A percentile compares a stretch with the other conserved stretches of the same genome.
phyloP scores from a whole-genome alignment of 257 asterid genomes.

The Ocimum tenuiflorum region DNA sequence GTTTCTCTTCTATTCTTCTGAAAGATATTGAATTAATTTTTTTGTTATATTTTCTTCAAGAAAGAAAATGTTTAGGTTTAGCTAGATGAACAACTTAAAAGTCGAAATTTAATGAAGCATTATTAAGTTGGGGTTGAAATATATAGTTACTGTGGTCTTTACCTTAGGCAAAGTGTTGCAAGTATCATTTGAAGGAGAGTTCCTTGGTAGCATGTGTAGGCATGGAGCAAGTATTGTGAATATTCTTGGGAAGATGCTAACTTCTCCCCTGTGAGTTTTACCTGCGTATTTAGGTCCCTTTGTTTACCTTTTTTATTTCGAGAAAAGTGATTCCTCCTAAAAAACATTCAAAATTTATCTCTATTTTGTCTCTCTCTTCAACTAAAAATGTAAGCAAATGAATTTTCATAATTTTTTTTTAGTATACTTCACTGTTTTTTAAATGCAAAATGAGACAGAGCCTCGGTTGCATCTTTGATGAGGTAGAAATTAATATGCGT shows the following conservation, averaged over 20 bases:
- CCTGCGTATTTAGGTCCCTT: constrained; percentile 28
- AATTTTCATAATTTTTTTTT: no score
- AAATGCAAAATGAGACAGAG: no score
- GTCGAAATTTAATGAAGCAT: neutral
- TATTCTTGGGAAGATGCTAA: constrained; percentile 69
- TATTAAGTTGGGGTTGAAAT: neutral
- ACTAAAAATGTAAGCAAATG: no score
- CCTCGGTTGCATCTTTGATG: no score
- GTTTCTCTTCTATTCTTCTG: neutral
- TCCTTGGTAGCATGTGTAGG: constrained; percentile 76
- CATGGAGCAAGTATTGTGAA: constrained; percentile 58
- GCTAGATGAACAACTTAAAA: neutral
- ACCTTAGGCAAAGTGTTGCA: neutral
- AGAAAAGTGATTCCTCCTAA: no score
- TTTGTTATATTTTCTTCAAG: constrained; percentile 24
- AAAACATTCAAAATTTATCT: no score
- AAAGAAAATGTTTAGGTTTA: no score
- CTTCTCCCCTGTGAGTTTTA: constrained; percentile 76
- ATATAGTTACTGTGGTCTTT: neutral
- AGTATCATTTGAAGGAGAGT: neutral
- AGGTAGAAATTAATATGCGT: no score
- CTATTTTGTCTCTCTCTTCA: no score
- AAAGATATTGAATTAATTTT: neutral
- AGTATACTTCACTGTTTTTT: no score
- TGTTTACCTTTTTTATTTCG: no score